Percentiles rank a stretch among this genome's conserved stretches.
phyloP scores from a whole-genome alignment of 805 yeast species.

The Kregervanrija delftensis region DNA sequence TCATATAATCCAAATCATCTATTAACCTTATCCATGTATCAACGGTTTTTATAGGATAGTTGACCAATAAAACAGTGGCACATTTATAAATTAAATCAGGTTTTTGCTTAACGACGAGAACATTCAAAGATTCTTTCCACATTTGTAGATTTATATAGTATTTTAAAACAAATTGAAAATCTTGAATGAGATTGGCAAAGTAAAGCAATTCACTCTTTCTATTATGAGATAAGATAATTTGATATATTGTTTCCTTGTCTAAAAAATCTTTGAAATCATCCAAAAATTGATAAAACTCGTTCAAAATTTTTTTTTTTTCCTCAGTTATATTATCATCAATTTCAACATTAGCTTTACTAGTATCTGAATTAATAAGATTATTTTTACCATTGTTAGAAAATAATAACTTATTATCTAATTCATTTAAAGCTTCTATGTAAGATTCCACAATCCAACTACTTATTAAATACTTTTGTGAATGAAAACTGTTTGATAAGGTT shows the following conservation, averaged over 20 bases:
- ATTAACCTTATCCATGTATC: constrained; percentile 69
- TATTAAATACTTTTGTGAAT: constrained; percentile 44
- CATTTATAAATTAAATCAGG: constrained; percentile 52
- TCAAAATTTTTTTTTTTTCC: constrained; percentile 27
- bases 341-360: background rate
- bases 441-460: constrained; percentile 64
- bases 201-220: constrained; percentile 54
- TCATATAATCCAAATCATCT: constrained; percentile 47
- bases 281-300: constrained; percentile 44
- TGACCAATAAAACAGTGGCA: constrained; percentile 61
- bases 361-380: no score
- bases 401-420: constrained; percentile 30
- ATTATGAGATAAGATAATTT: constrained; percentile 62
- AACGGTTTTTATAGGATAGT: constrained; percentile 62
- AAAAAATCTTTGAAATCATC: constrained; percentile 37
- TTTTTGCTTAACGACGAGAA: constrained; percentile 43
- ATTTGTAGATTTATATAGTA: constrained; percentile 62
- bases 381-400: background rate
- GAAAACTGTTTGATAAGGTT: constrained; percentile 20
- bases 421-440: constrained; percentile 40
- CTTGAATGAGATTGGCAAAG: constrained; percentile 62
- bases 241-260: constrained; percentile 66
- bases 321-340: constrained; percentile 8
- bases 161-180: constrained; percentile 60
- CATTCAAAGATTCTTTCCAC: constrained; percentile 68